Evolutionary conservation across 129 eudicot genomes (phyloP), one percentile per base, ranked within the genome.

Genomic region (Logfia minima): DNA sequence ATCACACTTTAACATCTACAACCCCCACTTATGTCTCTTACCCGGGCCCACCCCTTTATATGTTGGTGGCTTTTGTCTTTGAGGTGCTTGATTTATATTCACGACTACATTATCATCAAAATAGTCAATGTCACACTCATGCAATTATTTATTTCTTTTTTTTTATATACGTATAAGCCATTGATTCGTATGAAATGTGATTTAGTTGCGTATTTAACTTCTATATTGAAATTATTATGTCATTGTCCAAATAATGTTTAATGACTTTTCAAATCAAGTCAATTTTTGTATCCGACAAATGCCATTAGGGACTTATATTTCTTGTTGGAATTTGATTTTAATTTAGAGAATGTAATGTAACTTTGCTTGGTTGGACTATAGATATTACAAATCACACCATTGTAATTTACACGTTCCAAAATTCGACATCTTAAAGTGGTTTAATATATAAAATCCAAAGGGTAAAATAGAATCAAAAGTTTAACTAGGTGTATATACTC

Each of bases 41-140:
- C 53, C 66, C 43, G 59, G 31, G 26, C 34, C 79, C 31, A 29
- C 37, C 19, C 62, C 74, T 21, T 23, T n/a, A 32, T 29, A 82
- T 75, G 75, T 60, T 75, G 80, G 85, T 86, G 90, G 84, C 53
- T 75, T 78, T 83, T 87, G 87, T 85, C 86, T 80, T 71, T 52
- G 32, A 58, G 74, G 83, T 84, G 83, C 85, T 84, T 58, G 70
- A 79, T 75, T 37, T 66, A 29, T 53, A 70, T 82, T 68, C 78
- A 67, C 55, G 74, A 77, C 67, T 77, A 76, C 53, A 64, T 76
- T 32, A 65, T 65, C 31, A 61, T 70, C 77, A 71, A 8, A n/a
- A 61, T 58, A 32, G 66, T 70, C 77, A 66, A 51, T 53, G 66
- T 69, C 75, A 58, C 76, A 77, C 51, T 77, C 76, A 69, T 58